Conservation (phyloP, 306 rosid genomes). For the Acacia melanoxylon region DNA sequence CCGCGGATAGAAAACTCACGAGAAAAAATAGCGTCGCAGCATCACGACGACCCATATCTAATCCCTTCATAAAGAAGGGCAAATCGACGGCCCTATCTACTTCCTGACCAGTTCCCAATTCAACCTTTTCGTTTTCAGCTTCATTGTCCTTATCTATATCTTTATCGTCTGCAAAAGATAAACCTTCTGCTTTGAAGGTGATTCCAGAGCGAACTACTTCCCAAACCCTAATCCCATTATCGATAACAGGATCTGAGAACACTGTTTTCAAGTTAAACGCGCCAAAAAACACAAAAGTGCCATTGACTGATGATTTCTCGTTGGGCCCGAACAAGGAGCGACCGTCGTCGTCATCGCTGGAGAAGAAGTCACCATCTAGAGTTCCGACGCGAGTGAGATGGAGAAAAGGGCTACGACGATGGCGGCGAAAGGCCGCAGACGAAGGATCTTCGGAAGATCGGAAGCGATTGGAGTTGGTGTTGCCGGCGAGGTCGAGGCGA, state of each 20-base stretch:
- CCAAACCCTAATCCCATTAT: conserved; percentile 76
- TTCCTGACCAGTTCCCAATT: conserved; percentile 46
- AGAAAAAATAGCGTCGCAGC: conserved; percentile 66
- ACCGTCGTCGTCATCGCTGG: conserved; percentile 80
- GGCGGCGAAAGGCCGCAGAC: conserved; percentile 37
- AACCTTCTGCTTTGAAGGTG: conserved; percentile 46
- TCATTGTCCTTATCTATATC: conserved; percentile 32
- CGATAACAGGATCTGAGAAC: conserved; percentile 64
- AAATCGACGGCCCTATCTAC: conserved; percentile 56
- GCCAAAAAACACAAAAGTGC: conserved; percentile 45
- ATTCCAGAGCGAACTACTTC: conserved; percentile 70
- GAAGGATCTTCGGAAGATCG: conserved; percentile 35
- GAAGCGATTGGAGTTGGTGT: conserved; percentile 26
- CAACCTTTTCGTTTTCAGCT: conserved; percentile 27
- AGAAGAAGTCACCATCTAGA: conserved; percentile 87
- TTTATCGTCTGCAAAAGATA: conserved; percentile 24
- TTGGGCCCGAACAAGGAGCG: conserved; percentile 60
- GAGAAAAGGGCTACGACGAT: conserved; percentile 65
- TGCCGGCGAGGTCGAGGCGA: conserved; percentile 69
- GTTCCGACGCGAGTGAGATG: conserved; percentile 92
- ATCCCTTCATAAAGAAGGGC: conserved; percentile 63
- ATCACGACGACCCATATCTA: conserved; percentile 79
- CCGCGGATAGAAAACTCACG: conserved; percentile 72
- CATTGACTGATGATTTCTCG: conserved; percentile 45
- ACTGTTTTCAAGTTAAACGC: conserved; percentile 49